Evolutionary conservation across 805 yeast species (phyloP), one percentile per base, ranked within the genome.

Genomic region (Candida silvatica): DNA sequence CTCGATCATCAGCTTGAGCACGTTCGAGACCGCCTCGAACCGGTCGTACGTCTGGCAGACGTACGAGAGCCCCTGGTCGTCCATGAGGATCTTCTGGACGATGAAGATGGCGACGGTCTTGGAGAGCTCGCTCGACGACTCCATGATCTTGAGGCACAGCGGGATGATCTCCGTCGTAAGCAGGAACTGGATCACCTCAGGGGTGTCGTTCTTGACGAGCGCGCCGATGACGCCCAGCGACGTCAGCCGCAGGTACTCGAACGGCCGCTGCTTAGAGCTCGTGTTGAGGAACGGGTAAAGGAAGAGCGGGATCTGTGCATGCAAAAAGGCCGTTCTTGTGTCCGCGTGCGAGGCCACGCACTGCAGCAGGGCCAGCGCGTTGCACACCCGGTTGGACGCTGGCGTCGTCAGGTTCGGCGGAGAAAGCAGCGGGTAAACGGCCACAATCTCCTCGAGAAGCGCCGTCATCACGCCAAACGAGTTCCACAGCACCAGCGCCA

Each of bases 201-300:
- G 86, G 4, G 95, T 83, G 52, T 90, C 98, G 56, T 88, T 90
- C 49, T 92, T 90, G 18, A 92, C 97, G 37, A 90, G 65, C 0
- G 98, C 97, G 16, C 98, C 98, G 54, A 90, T 84, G 5, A 90
- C 98, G 27, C 98, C 98, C 41, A 90, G 71, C 36, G 95, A 82
- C 1, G 98, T 92, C 44, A 90, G 70, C 43, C 97, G 70, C 49
- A 90, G 69, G 55, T 92, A 92, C 59, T 90, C 98, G 63, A 90
- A 92, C 6, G 96, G 83, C 44, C 96, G 70, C 46, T 86, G 88
- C 54, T 88, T 81, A 25, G 95, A 84, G 44, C 83, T 83, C 4
- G 97, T 88, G 52, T 87, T 86, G 52, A 90, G 69, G 51, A 90
- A 90, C 20, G 98, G 98, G 60, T 92, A 92, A 38, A 90, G 65